Evolutionary conservation across 495 filamentous ascomycete species (phyloP), one percentile per base, ranked within the genome.

Genomic region (Neohortaea acidophila): DNA sequence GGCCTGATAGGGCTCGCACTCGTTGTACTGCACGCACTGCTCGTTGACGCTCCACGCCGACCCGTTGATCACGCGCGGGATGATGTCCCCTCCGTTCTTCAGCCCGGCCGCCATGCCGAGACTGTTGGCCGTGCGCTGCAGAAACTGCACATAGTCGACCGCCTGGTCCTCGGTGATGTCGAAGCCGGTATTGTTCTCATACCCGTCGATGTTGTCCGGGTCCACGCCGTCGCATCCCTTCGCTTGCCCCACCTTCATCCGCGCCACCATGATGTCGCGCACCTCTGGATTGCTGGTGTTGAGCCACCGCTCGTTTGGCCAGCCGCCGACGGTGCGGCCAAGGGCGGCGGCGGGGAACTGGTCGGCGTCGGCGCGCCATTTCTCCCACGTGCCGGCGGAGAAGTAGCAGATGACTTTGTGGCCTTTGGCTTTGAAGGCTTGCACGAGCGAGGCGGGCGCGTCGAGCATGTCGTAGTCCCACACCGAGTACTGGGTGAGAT

Each of bases 371-470:
- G 61, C 53, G 4, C 77, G 67, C 55, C 63, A 70, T 40, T 67
- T 51, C 56, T 79, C 73, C 41, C 67, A 78, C 12, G 65, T 70
- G 4, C 79, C 79, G 0, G 76, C 79, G 9, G 67, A 72, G 59
- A 81, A 82, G 53, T 82, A 84, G 62, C 79, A 84, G 40, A 82
- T 77, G 19, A 80, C 70, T 31, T 66, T 73, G 38, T 69, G 62
- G 10, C 59, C 60, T 21, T 55, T 40, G 3, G 23, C 27, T 28
- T 77, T 69, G 1, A 79, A 59, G 0, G 51, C 41, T 3, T 55
- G 39, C 39, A 77, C 72, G 2, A 51, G 61, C 13, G 55, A 45
- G 4, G 52, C 52, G 17, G 51, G 28, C 36, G 68, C 77, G 35
- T 61, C 54, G 59, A 74, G 75, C 3, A 79, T 62, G 39, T 79